Percentiles rank a stretch among this genome's conserved stretches.
phyloP scores from a whole-genome alignment of 768 basidiomycete species.

The Cystobasidiopsis lactophilus region DNA sequence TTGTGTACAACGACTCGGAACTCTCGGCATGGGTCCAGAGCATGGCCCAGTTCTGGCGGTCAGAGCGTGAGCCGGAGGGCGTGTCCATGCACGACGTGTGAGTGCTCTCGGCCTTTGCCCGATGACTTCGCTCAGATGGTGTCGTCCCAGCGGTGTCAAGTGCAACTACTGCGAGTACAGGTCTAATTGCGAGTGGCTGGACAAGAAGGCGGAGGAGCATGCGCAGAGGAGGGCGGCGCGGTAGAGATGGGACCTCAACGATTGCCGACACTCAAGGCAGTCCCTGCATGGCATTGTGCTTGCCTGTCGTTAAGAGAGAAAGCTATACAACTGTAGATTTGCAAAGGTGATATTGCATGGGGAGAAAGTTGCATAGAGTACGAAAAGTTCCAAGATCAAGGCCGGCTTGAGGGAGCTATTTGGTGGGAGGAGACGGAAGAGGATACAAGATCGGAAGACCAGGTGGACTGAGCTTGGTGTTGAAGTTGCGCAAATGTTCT shows the following conservation, averaged over 20 bases:
- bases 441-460: no score
- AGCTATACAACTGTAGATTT: no score
- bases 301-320: no score
- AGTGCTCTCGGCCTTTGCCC: no score
- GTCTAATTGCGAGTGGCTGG: slow-evolving; percentile 59
- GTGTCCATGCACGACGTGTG: slow-evolving; percentile 38
- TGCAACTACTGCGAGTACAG: slow-evolving; percentile 49
- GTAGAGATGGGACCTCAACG: no score
- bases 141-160: not conserved
- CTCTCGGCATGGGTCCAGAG: slow-evolving; percentile 36
- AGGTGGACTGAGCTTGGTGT: not conserved
- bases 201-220: slow-evolving; percentile 30
- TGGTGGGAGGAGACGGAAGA: no score
- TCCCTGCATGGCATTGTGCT: no score
- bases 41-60: slow-evolving; percentile 54
- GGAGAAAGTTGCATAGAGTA: no score
- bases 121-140: not conserved
- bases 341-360: no score
- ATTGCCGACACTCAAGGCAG: no score
- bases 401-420: no score
- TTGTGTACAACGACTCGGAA: slow-evolving; percentile 34
- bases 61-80: slow-evolving; percentile 43
- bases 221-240: not conserved
- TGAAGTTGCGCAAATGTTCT: not conserved
- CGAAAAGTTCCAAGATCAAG: no score